Conservation (phyloP, 805 yeast species). For the Candida boidinii region DNA sequence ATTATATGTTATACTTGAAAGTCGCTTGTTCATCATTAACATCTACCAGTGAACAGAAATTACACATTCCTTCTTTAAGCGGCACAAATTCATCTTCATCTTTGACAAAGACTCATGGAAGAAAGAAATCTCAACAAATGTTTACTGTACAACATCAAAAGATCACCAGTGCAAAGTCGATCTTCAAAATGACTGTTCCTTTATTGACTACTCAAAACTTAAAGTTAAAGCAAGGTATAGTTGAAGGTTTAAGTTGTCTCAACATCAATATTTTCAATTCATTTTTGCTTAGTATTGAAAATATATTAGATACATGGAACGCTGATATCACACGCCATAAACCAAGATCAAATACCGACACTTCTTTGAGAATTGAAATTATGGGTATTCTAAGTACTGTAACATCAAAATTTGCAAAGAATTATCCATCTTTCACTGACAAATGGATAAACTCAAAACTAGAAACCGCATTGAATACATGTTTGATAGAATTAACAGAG, state of each 20-base stretch:
- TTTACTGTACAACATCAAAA: conserved; percentile 82
- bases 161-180: conserved; percentile 85
- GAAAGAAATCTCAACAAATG: conserved; percentile 72
- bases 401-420: conserved; percentile 53
- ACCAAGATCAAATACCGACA: conserved; percentile 11
- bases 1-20: conserved; percentile 62
- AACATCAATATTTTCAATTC: conserved; percentile 85
- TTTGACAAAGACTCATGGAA: conserved; percentile 43
- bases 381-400: conserved; percentile 66
- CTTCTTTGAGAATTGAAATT: conserved; percentile 56
- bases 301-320: conserved; percentile 48
- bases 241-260: conserved; percentile 81
- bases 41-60: conserved; percentile 76
- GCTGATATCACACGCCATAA: conserved; percentile 31
- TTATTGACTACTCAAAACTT: conserved; percentile 62
- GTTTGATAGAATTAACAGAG: conserved; percentile 45
- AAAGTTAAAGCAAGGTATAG: conserved; percentile 74
- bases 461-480: conserved; percentile 50
- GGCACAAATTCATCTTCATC: conserved; percentile 7
- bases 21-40: conserved; percentile 91
- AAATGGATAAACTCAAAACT: conserved; percentile 61
- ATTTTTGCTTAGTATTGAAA: conserved; percentile 66
- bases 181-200: conserved; percentile 83
- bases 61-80: conserved; percentile 44
- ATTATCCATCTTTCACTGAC: conserved; percentile 46